Conservation (phyloP, 129 eudicot species). For the Gnaphalium uliginosum region DNA sequence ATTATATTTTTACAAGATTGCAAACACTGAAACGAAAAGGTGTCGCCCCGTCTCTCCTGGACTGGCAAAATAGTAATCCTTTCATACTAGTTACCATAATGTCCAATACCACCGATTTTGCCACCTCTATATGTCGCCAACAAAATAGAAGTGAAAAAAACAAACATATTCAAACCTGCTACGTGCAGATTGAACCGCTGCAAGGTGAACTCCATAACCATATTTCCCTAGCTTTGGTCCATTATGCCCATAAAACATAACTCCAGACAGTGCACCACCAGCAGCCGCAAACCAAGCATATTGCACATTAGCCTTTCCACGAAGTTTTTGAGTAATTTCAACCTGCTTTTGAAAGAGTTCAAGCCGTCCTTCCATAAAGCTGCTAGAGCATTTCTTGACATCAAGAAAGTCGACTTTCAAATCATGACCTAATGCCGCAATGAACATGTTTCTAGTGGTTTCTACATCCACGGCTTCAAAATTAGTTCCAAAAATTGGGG, state of each 20-base stretch:
- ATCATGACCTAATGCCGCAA: slow-evolving; percentile 30
- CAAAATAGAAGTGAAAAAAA: background rate
- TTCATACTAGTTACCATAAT: background rate
- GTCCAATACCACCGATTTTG: background rate
- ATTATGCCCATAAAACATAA: slow-evolving; percentile 56
- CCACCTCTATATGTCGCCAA: background rate
- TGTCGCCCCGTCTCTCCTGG: background rate
- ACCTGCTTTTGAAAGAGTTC: slow-evolving; percentile 78
- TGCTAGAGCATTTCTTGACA: slow-evolving; percentile 39
- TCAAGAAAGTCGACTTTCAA: slow-evolving; percentile 44
- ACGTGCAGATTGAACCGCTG: slow-evolving; percentile 63
- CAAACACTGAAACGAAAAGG: background rate
- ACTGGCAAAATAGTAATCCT: no score
- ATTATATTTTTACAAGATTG: background rate
- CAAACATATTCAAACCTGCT: slow-evolving; percentile 47
- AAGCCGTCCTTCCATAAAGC: slow-evolving; percentile 40
- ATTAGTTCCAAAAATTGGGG: slow-evolving; percentile 20
- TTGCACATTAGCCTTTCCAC: slow-evolving; percentile 74
- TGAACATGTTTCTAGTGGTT: slow-evolving; percentile 50
- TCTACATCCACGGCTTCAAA: slow-evolving; percentile 35
- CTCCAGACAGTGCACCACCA: slow-evolving; percentile 40
- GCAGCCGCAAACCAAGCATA: slow-evolving; percentile 81
- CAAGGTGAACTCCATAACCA: slow-evolving; percentile 72
- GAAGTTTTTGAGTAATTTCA: slow-evolving; percentile 64
- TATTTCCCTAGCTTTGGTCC: slow-evolving; percentile 49